Conservation (phyloP, 176 grass and related monocot species). For the Echinochloa phyllopogon region DNA sequence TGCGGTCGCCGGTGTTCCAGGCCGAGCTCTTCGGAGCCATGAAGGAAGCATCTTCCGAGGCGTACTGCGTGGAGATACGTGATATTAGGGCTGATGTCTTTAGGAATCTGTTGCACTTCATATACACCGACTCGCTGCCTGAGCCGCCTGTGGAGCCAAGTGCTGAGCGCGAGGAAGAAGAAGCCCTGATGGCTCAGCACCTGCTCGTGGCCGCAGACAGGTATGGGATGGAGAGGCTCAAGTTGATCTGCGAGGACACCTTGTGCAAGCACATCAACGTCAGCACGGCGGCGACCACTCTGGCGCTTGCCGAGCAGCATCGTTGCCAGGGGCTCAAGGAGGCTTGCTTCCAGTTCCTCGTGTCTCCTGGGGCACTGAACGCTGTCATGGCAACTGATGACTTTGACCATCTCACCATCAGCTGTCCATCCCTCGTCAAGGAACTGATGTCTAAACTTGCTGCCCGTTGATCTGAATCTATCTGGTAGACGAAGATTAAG, state of each 20-base stretch:
- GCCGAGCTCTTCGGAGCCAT: too few species aligned
- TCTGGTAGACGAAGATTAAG: background rate
- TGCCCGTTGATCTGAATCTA: background rate
- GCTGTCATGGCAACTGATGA: slow-evolving; percentile 8
- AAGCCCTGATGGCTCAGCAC: slow-evolving; percentile 41
- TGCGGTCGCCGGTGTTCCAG: too few species aligned
- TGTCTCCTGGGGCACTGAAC: background rate
- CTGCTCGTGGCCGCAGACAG: slow-evolving; percentile 60
- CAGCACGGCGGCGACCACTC: background rate
- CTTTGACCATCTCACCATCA: background rate
- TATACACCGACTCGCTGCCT: too few species aligned
- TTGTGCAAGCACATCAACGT: slow-evolving; percentile 17
- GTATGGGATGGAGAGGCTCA: slow-evolving; percentile 56
- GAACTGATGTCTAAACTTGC: slow-evolving; percentile 25
- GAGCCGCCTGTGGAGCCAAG: too few species aligned
- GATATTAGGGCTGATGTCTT: slow-evolving; percentile 53
- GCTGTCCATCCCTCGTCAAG: slow-evolving; percentile 7
- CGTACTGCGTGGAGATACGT: too few species aligned
- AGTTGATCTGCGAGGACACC: slow-evolving; percentile 47
- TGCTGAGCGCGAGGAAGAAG: background rate
- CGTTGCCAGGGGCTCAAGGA: slow-evolving; percentile 20
- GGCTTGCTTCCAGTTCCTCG: slow-evolving; percentile 31
- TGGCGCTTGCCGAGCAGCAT: slow-evolving; percentile 35
- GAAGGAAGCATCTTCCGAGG: too few species aligned
- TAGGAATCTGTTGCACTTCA: slow-evolving; percentile 16